Evolutionary conservation across 371 early-diverging fungal genomes (phyloP).

Genomic region (Neoconidiobolus thromboides): DNA sequence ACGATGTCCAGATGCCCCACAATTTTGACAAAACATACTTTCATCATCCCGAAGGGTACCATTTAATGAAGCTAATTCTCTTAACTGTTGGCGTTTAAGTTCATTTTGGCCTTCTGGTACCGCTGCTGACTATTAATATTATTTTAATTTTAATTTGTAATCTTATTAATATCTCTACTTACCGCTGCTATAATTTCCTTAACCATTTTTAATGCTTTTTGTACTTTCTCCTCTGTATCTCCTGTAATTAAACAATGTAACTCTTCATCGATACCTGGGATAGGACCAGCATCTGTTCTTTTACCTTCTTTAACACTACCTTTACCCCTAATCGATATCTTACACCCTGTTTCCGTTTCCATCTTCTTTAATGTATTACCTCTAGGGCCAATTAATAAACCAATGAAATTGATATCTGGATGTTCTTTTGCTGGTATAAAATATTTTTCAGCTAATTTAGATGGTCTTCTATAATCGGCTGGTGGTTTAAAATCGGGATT

Average conservation of each 20-base stretch:
- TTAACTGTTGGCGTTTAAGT: constrained; percentile 76
- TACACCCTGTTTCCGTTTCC: constrained; percentile 81
- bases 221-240: constrained; percentile 75
- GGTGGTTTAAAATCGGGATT: constrained; percentile 78
- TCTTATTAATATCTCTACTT: constrained; percentile 10
- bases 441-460: constrained; percentile 68
- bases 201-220: constrained; percentile 64
- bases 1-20: constrained; percentile 81
- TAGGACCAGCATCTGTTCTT: constrained; percentile 25
- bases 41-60: constrained; percentile 92
- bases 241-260: constrained; percentile 83
- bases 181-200: constrained; percentile 83
- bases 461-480: constrained; percentile 69
- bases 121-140: constrained; percentile 41
- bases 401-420: constrained; percentile 95
- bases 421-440: constrained; percentile 88
- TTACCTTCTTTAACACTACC: constrained; percentile 97
- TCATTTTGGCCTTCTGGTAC: constrained; percentile 89
- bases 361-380: constrained; percentile 90
- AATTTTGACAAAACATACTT: constrained; percentile 82
- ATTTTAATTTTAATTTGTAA: not conserved
- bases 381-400: constrained; percentile 88
- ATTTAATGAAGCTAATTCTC: constrained; percentile 86
- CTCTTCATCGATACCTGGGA: constrained; percentile 73
- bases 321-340: constrained; percentile 89